phyloP scores from a whole-genome alignment of 805 yeast species.

The Saccharomycopsis malanga region DNA sequence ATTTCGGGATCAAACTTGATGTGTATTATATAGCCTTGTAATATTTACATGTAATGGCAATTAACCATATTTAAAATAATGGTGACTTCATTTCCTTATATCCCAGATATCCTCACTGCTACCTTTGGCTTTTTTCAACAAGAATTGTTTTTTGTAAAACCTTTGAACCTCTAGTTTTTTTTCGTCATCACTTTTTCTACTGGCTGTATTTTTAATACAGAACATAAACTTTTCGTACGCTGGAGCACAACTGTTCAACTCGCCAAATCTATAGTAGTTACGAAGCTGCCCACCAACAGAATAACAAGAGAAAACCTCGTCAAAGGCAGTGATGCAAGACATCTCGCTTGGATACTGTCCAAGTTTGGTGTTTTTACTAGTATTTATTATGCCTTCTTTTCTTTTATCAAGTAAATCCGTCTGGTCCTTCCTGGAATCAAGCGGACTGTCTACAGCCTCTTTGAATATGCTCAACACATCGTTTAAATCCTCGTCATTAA shows the following conservation, averaged over 20 bases:
- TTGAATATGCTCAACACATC: constrained; percentile 18
- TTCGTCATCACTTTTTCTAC: constrained; percentile 37
- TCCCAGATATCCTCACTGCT: constrained; percentile 86
- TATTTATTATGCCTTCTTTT: constrained; percentile 6
- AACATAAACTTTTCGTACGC: constrained; percentile 74
- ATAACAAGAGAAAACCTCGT: constrained; percentile 78
- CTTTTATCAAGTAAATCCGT: constrained; percentile 1
- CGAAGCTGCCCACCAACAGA: constrained; percentile 87
- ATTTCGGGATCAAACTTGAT: no score
- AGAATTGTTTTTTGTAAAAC: constrained; percentile 58
- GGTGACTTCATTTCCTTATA: constrained; percentile 19
- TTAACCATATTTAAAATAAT: no score
- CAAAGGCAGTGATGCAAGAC: constrained; percentile 79
- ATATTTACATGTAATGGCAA: no score
- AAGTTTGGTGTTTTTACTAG: constrained; percentile 6
- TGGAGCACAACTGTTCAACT: constrained; percentile 60
- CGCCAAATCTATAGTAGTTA: constrained; percentile 78
- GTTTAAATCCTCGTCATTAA: constrained; percentile 9
- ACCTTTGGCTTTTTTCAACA: constrained; percentile 58
- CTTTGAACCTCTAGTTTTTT: constrained; percentile 49
- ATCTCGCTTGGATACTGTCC: constrained; percentile 28
- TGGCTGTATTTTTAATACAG: constrained; percentile 55
- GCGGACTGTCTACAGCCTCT: constrained; percentile 11
- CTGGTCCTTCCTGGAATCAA: not conserved
- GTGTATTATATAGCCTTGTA: no score